Evolutionary conservation across 192 early-diverging fungal species (phyloP), one percentile per base, ranked within the genome.

Genomic region (Kickxella alabastrina): DNA sequence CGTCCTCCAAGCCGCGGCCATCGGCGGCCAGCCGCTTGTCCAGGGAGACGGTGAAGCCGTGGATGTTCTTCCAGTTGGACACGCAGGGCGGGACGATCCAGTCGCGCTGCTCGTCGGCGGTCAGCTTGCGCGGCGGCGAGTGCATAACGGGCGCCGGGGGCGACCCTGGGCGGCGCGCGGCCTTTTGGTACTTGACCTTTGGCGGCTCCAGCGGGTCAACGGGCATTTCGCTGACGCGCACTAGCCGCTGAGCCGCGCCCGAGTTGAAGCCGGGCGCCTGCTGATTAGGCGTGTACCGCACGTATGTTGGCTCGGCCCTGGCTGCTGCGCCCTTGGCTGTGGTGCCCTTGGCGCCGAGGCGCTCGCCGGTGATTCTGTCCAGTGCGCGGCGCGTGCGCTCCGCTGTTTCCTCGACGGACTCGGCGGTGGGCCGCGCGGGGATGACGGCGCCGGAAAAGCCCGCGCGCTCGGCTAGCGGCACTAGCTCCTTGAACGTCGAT

Each of bases 71-170:
- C 97, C 97, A 99, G 68, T 97, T 99, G 55, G 88, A 91, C 36
- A 99, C 95, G 57, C 90, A 95, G n/a, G 97, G 97, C 36, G 97
- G 97, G 43, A 99, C 92, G 7, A 90, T 80, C 97, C 97, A 99
- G 53, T 95, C 87, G 43, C 83, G 82, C 62, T 98, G 97, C 75
- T 99, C 93, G 50, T 98, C 90, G 2, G 91, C 91, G 2, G 94
- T 87, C 6, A 97, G 80, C 68, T 96, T 99, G 34, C 93, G 89
- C 10, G 97, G 94, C 34, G 97, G 97, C 22, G 95, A 98, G 59
- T 96, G 95, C 78, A 99, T 80, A 15, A 99, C 94, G 10, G 97
- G 95, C n/a, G 93, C 86, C 1, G 95, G 97, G 10, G 95, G 94
- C 3, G 90, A 92, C 9, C 87, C 87, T 14, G 95, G 87, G 8